Evolutionary conservation across 768 basidiomycete species (phyloP), one percentile per base, ranked within the genome.

Genomic region (Vishniacozyma victoriae): DNA sequence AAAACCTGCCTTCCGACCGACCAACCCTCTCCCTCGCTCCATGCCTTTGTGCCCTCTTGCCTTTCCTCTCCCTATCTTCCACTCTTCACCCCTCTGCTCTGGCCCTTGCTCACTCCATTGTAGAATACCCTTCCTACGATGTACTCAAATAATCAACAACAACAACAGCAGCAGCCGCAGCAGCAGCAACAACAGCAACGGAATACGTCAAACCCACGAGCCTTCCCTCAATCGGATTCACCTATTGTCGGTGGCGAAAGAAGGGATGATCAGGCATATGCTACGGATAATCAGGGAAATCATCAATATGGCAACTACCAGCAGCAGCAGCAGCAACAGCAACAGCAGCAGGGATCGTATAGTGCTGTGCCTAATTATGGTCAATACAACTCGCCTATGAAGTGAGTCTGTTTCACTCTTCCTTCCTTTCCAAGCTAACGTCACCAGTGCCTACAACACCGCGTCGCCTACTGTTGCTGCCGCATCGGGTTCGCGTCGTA

Each of bases 181-280:
- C n/a, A n/a, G n/a, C 29, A 33, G n/a, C 29, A 33, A 33, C 9
- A 9, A n/a, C 52, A 53, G 16, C 52, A 53, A 44, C 29, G 52
- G 19, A 47, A 22, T 15, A n/a, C 41, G 35, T 53, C 52, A 5
- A 53, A 53, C 33, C 52, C 52, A 7, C 52, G 52, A 12, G 33
- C 52, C 7, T 53, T 47, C 35, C 35, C 31, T 19, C 35, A 37
- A 13, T 35, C 41, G 16, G 42, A 44, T 18, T n/a, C 38, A 15
- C 22, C 19, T n/a, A 16, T 42, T 11, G 26, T 43, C 23, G 35
- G 46, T 24, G 46, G 41, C 16, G 35, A 46, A 33, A 26, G 52
- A 24, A 46, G 48, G 35, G 52, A 53, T 39, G 20, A n/a, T 33
- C 29, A 33, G 29, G 29, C 29, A 33, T 33, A 9, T 33, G 9